These are phyloP conservation scores for Claviceps arundinis DNA, from an alignment of 2,329 filamentous ascomycete species.

Conservation along the genomic window DNA sequence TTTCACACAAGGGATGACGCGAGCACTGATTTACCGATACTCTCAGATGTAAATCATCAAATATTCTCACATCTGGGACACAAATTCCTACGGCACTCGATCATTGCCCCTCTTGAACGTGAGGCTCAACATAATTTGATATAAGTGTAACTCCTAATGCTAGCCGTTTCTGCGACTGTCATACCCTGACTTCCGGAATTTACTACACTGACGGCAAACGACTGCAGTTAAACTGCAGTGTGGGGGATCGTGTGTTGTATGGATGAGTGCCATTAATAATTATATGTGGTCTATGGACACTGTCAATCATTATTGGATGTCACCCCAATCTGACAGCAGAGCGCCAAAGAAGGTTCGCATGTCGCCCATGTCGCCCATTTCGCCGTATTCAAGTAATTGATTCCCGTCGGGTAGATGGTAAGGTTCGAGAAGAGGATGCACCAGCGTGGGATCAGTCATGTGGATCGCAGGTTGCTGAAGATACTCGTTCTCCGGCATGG, in stretches of 20 bases:
- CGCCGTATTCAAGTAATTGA: constrained; percentile 1
- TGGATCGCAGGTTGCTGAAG: not conserved
- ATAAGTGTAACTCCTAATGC: no score
- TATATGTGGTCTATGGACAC: not conserved
- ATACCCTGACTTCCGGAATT: no score
- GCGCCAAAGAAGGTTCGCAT: constrained; percentile 3
- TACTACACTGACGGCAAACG: not conserved
- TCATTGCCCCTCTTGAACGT: no score
- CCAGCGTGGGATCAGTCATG: not conserved
- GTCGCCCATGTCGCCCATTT: not conserved
- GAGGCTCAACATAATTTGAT: no score
- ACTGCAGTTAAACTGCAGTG: not conserved
- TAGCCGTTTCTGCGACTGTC: no score
- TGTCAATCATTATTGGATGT: not conserved
- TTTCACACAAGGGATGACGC: no score
- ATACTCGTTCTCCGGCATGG: constrained; percentile 1
- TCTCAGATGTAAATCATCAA: no score
- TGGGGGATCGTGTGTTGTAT: not conserved
- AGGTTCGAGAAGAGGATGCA: not conserved
- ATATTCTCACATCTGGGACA: no score
- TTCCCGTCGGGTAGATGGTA: not conserved
- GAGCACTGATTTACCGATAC: no score
- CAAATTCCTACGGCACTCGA: no score
- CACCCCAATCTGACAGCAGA: not conserved
- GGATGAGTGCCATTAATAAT: not conserved